Conservation (phyloP, 2,329 filamentous ascomycete genomes). For the Colletotrichum lentis region DNA sequence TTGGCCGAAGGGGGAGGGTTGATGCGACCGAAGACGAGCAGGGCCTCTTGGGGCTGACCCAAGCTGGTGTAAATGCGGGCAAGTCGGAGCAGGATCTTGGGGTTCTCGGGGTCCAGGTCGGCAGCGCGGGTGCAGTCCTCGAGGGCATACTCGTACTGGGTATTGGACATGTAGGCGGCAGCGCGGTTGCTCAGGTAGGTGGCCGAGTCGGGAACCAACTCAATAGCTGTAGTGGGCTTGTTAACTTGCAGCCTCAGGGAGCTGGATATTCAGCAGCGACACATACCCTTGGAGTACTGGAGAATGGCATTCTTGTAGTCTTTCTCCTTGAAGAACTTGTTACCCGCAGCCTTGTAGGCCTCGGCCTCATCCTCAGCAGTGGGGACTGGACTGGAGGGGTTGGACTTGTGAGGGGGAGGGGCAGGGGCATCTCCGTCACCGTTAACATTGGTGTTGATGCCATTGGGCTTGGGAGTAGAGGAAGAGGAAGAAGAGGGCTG, state of each 20-base stretch:
- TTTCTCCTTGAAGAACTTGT: conserved; percentile 96
- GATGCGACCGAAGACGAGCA: conserved; percentile 83
- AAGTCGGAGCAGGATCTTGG: conserved; percentile 87
- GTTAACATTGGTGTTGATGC: conserved; percentile 54
- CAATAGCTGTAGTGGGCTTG: conserved; percentile 72
- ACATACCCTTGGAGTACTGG: conserved; percentile 91
- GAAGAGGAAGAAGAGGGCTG: conserved; percentile 60
- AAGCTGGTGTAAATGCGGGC: conserved; percentile 90
- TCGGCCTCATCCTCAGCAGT: conserved; percentile 79
- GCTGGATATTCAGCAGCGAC: conserved; percentile 5
- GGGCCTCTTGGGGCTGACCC: conserved; percentile 85
- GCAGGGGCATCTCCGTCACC: conserved; percentile 64
- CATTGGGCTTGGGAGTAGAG: conserved; percentile 63
- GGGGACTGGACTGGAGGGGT: conserved; percentile 65
- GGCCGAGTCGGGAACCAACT: conserved; percentile 82
- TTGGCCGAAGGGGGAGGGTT: conserved; percentile 82
- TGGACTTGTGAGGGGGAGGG: conserved; percentile 76
- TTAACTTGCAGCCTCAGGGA: not conserved
- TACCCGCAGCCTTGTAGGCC: conserved; percentile 88
- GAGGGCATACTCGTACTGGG: conserved; percentile 79
- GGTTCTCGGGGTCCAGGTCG: conserved; percentile 83
- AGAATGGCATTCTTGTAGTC: conserved; percentile 88
- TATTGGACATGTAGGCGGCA: conserved; percentile 90
- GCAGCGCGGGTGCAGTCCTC: conserved; percentile 86
- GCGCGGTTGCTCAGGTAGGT: conserved; percentile 96